phyloP scores from a whole-genome alignment of 2,329 filamentous ascomycete species.

The Albophoma yamanashiensis region DNA sequence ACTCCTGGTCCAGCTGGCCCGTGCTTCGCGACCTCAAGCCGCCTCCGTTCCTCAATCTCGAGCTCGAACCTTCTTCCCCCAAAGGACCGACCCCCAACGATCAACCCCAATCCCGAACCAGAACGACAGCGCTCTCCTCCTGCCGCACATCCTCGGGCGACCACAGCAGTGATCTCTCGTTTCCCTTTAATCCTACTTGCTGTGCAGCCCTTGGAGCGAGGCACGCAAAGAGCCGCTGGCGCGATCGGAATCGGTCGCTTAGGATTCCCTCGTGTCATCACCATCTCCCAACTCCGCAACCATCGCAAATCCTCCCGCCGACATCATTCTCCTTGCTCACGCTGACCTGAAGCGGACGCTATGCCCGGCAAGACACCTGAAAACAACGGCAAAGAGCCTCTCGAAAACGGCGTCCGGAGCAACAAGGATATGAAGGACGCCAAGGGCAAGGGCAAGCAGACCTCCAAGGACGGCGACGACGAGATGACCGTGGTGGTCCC shows the following conservation, averaged over 20 bases:
- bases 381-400: constrained; percentile 59
- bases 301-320: not conserved
- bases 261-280: not conserved
- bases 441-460: constrained; percentile 57
- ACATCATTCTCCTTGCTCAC: not conserved
- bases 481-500: constrained; percentile 78
- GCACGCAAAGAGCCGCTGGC: constrained; percentile 1
- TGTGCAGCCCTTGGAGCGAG: not conserved
- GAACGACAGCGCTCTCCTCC: not conserved
- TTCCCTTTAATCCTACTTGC: not conserved
- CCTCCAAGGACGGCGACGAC: constrained; percentile 55
- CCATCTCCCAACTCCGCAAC: not conserved
- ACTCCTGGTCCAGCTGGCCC: constrained; percentile 3
- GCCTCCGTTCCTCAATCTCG: constrained; percentile 13
- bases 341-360: constrained; percentile 11
- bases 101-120: constrained; percentile 1
- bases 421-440: constrained; percentile 58
- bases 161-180: not conserved
- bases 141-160: constrained; percentile 3
- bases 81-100: constrained; percentile 8
- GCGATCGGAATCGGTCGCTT: constrained; percentile 1
- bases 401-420: constrained; percentile 56
- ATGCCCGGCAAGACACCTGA: constrained; percentile 69
- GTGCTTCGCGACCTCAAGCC: constrained; percentile 9
- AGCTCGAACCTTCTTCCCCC: constrained; percentile 21